Evolutionary conservation across 1,284 basidiomycete species (phyloP), one percentile per base, ranked within the genome.

Genomic region (Filobasidium uniguttulatum): DNA sequence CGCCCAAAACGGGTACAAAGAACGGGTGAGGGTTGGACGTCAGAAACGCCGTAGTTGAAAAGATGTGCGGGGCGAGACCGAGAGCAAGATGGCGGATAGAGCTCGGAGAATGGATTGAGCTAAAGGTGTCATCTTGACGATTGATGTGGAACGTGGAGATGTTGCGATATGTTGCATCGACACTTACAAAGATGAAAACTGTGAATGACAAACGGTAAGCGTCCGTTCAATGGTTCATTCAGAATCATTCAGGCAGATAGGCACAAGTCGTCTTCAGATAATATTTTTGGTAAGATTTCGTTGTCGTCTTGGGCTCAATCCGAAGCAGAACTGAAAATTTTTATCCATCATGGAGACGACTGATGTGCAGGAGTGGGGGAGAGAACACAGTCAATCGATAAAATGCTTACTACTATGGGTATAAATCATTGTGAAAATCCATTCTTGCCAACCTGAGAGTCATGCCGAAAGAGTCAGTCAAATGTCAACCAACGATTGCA

Each of bases 281-380:
- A 34, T 43, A 31, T 44, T 50, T 52, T 52, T 52, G 50, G 50
- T 52, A 52, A 47, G 44, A 48, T 47, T 47, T 46, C 44, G 46
- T 48, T 52, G 37, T 52, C 50, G 45, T 52, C 50, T 52, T 45
- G 50, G 46, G 41, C 50, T 52, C 50, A 52, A 49, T 52, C 50
- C 36, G 50, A 52, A 52, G 50, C 50, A 52, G 50, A 52, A 52
- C 50, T 52, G 50, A 52, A 52, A 47, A 52, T 38, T 44, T 31
- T 51, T 51, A 36, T 37, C 38, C 49, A 51, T 51, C 49, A 51
- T 44, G 33, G 34, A 50, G 34, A 44, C 26, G 41, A 45, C 33
- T 19, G 30, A 5, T 14, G 43, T n/a, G 22, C 5, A 37, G 49
- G 49, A 28, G 38, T 7, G 28, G 44, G 25, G 28, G 29, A 23